Base-by-base conservation (phyloP, 345 rosid species). In the Lepidium africanum region DNA sequence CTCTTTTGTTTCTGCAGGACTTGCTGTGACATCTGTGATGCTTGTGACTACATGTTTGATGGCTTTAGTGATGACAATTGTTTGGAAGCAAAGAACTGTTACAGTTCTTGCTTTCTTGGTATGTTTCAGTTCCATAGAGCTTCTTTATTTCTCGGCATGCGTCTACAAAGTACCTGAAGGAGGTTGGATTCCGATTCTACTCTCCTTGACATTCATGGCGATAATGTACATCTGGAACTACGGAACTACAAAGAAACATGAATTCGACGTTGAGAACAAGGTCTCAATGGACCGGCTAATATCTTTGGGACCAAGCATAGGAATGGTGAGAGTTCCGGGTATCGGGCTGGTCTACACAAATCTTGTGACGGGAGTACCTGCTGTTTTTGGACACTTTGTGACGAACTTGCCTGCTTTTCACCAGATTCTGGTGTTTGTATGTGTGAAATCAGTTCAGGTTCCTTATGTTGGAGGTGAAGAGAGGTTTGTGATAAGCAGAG, bases 191-290 rank as follows among this genome's bases (percentile, higher is more conserved):
- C 89, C 97, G 10, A 77, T 92, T 19, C 77, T 77, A 27, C 79
- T 88, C 30, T 86, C 96, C 30, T 58, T 81, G 1, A 74, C 79
- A 19, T 84, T 84, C 62, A 72, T 87, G 86, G 84, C 75, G 0
- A 27, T 79, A 7, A 90, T 90, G 98, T 86, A 78, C 60, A 79
- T 82, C 23, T 92, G 98, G 98, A 88, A 90, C 80, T 90, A 92
- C 35, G 92, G 96, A 65, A 80, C 84, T 16, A 83, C 78, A 46
- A 88, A 81, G 86, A 92, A 92, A 69, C 88, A 85, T 40, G 79
- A 88, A 39, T 88, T 86, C 43, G 93, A 90, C 32, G 72, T 82
- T 19, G 93, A 86, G 73, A 90, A 92, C 82, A 90, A 90, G 82
- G 83, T 86, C 25, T 83, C 96, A 0, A 78, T 90, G 83, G 81